Conservation (phyloP, 139 green algal species). For the Asterochloris erici region DNA sequence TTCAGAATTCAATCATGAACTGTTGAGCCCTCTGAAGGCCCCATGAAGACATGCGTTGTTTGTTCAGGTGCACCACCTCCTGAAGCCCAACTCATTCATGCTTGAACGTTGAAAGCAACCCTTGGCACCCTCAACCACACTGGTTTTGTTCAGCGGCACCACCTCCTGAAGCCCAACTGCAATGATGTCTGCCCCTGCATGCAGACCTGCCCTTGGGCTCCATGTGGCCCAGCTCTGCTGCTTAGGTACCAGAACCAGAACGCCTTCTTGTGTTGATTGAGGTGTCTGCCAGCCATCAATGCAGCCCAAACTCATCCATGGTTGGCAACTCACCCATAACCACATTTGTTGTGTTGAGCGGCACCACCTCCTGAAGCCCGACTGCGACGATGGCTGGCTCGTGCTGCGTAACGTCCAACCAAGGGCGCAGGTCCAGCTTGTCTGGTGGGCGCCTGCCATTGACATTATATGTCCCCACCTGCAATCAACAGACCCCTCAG, state of each 20-base stretch:
- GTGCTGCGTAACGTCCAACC: conserved; percentile 30
- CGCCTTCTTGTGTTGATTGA: too few relatives aligned
- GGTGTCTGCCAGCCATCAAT: too few relatives aligned
- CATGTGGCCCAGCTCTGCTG: too few relatives aligned
- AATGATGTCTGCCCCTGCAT: conserved; percentile 70
- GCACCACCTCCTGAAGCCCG: conserved; percentile 85
- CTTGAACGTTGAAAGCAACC: too few relatives aligned
- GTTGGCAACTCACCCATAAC: conserved; percentile 40
- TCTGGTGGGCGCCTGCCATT: conserved; percentile 57
- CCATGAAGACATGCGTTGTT: too few relatives aligned
- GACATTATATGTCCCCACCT: conserved; percentile 70
- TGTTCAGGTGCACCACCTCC: too few relatives aligned
- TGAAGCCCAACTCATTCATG: too few relatives aligned
- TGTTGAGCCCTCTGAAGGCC: too few relatives aligned
- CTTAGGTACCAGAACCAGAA: too few relatives aligned
- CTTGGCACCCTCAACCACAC: conserved; percentile 63
- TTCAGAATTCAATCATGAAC: too few relatives aligned
- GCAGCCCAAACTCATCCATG: too few relatives aligned
- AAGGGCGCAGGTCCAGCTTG: conserved; percentile 43
- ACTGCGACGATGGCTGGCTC: conserved; percentile 60
- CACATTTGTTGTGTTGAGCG: conserved; percentile 71
- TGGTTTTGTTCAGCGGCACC: conserved; percentile 71
- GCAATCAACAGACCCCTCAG: neutral
- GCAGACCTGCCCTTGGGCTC: too few relatives aligned
- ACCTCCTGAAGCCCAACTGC: conserved; percentile 82